A percentile compares a stretch with the other conserved stretches of the same genome.
Evolutionary conservation across 129 eudicot species (phyloP).

Genomic region (Saussurea involucrata): DNA sequence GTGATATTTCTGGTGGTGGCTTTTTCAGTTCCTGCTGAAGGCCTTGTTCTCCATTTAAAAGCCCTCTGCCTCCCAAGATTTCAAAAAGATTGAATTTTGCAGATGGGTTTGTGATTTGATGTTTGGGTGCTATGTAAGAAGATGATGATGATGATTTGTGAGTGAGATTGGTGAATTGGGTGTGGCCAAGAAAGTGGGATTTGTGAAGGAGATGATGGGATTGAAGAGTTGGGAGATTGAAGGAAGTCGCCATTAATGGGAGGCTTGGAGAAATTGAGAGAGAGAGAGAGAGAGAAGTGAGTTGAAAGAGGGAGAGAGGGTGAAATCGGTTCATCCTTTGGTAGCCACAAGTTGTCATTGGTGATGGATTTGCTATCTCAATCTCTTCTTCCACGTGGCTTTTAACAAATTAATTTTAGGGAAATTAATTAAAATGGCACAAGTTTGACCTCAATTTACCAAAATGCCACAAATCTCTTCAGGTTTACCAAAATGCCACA

Average conservation of each 20-base stretch:
- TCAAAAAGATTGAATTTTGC: constrained; percentile 79
- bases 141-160: constrained; percentile 34
- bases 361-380: constrained; percentile 8
- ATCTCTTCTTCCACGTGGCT: constrained; percentile 21
- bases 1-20: constrained; percentile 26
- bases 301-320: constrained; percentile 12
- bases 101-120: constrained; percentile 11
- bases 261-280: neutral
- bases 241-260: constrained; percentile 54
- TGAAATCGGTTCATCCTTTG: constrained; percentile 12
- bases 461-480: no score
- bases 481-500: no score
- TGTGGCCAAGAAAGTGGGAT: constrained; percentile 58
- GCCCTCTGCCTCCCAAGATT: constrained; percentile 87
- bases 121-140: constrained; percentile 25
- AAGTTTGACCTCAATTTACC: no score
- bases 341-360: constrained; percentile 39
- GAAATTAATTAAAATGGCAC: no score
- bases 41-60: constrained; percentile 76
- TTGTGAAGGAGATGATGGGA: constrained; percentile 37
- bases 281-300: neutral
- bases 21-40: constrained; percentile 59
- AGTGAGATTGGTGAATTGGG: constrained; percentile 16
- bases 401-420: no score
- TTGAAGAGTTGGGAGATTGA: constrained; percentile 46